Base-by-base conservation (phyloP, 495 filamentous ascomycete species). In the Bryoglossum gracile region DNA sequence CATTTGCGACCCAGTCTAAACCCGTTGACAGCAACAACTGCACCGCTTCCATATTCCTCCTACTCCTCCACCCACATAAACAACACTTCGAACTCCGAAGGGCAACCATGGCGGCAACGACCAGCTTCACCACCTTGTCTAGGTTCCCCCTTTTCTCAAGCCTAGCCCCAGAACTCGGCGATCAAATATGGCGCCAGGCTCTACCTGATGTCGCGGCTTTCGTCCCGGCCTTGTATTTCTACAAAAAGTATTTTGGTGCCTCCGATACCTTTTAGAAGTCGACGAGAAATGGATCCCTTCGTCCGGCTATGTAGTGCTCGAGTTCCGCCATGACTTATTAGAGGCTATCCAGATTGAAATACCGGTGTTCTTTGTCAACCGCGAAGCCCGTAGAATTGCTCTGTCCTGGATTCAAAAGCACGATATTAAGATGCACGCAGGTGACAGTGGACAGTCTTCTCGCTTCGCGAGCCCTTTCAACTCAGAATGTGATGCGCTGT, bases 281-380 rank as follows among this genome's bases (percentile, higher is more conserved):
- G 35, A 38, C 35, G 5, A 8, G 6, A 14, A 18, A 16, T 21
- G 23, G 3, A n/a, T 4, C 38, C 19, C 38, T 21, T 3, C 11
- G 3, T 3, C 3, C 38, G 16, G 14, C 9, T 8, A 42, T 42
- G 3, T 42, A n/a, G 8, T 17, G 6, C 21, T 42, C 16, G 38
- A 21, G 19, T 42, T 18, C 14, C 14, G 19, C 18, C 38, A 42
- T n/a, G 38, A 42, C 18, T 9, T 42, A n/a, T 23, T 42, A 19
- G 38, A 19, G 9, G 16, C n/a, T 21, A n/a, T 42, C 19, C 14
- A 21, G 19, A 6, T 42, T 23, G 19, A 19, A n/a, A 23, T 42
- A 42, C 38, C 38, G 38, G 6, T 42, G 21, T 3, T 42, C 19
- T 42, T 42, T 19, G 38, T 42, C 38, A 42, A 19, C 38, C 38